Conservation (phyloP, 371 early-diverging fungal genomes). For the Cokeromyces recurvatus region DNA sequence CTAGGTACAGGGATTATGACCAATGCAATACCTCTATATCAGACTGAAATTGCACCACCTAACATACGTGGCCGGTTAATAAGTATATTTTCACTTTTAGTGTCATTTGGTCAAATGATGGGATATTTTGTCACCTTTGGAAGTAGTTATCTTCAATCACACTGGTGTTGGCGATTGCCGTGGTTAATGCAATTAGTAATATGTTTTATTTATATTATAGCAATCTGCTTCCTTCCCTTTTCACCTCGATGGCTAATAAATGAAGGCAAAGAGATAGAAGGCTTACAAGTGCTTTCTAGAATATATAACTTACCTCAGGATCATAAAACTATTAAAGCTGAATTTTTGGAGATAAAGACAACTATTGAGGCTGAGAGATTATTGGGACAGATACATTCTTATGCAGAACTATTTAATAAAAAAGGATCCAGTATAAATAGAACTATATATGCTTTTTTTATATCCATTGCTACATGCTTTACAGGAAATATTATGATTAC, state of each 20-base stretch:
- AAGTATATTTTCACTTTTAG: slow-evolving; percentile 29
- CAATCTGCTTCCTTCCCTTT: slow-evolving; percentile 30
- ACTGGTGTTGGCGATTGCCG: slow-evolving; percentile 40
- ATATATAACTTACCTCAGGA: slow-evolving; percentile 25
- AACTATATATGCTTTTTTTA: slow-evolving; percentile 31
- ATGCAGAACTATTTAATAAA: slow-evolving; percentile 32
- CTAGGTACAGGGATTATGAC: slow-evolving; percentile 42
- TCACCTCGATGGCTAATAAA: slow-evolving; percentile 58
- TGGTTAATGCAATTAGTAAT: slow-evolving; percentile 26
- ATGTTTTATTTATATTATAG: slow-evolving; percentile 7
- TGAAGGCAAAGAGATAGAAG: slow-evolving; percentile 35
- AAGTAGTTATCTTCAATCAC: slow-evolving; percentile 18
- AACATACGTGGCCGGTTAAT: slow-evolving; percentile 45
- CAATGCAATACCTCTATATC: slow-evolving; percentile 33
- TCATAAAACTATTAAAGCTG: slow-evolving; percentile 23
- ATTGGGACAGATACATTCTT: slow-evolving; percentile 18
- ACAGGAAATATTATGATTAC: slow-evolving; percentile 59
- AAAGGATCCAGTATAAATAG: slow-evolving; percentile 27
- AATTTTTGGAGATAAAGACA: slow-evolving; percentile 27
- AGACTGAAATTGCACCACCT: slow-evolving; percentile 68
- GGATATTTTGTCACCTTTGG: slow-evolving; percentile 42
- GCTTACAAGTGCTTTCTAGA: slow-evolving; percentile 23
- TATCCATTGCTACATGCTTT: slow-evolving; percentile 57
- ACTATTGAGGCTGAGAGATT: slow-evolving; percentile 31
- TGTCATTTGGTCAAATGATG: slow-evolving; percentile 32